These are phyloP conservation scores for Blastobotrys terrestris DNA, from an alignment of 805 yeast genomes.

Conservation along the genomic window DNA sequence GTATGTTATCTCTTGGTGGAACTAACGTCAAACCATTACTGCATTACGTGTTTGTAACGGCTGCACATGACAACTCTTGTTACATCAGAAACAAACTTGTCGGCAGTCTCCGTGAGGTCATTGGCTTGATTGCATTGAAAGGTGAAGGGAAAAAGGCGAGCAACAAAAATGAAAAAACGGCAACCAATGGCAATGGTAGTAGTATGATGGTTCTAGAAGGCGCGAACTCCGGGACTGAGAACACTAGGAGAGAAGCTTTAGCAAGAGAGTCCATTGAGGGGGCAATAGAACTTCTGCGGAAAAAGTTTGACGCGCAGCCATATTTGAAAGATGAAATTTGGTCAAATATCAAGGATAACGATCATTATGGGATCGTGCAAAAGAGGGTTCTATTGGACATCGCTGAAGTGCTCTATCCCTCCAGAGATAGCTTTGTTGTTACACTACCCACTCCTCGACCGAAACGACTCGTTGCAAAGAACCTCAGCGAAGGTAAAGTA, in stretches of 20 bases:
- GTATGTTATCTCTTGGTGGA: slow-evolving; percentile 70
- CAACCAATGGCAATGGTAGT: slow-evolving; percentile 28
- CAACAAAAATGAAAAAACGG: slow-evolving; percentile 1
- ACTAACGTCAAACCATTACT: slow-evolving; percentile 57
- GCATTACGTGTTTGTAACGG: slow-evolving; percentile 52
- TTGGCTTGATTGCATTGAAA: slow-evolving; percentile 62
- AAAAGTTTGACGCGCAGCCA: slow-evolving; percentile 45
- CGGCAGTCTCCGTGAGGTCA: slow-evolving; percentile 40
- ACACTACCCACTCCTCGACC: slow-evolving; percentile 61
- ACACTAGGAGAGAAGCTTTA: slow-evolving; percentile 41
- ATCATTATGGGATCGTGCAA: slow-evolving; percentile 51
- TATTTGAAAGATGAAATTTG: slow-evolving; percentile 60
- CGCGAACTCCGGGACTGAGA: slow-evolving; percentile 33
- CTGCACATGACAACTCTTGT: slow-evolving; percentile 51
- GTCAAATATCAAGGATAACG: slow-evolving; percentile 55
- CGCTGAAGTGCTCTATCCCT: slow-evolving; percentile 57
- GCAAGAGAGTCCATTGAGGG: slow-evolving; percentile 63
- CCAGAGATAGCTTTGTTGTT: slow-evolving; percentile 56
- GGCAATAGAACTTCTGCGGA: slow-evolving; percentile 55
- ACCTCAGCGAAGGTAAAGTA: slow-evolving; percentile 48
- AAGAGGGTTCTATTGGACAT: slow-evolving; percentile 59
- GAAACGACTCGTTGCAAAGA: slow-evolving; percentile 56
- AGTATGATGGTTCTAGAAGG: slow-evolving; percentile 56
- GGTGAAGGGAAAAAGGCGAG: slow-evolving; percentile 36
- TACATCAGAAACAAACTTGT: slow-evolving; percentile 47